Evolutionary conservation across 2,329 filamentous ascomycete genomes (phyloP), one percentile per base, ranked within the genome.

Genomic region (Cercospora janseana): DNA sequence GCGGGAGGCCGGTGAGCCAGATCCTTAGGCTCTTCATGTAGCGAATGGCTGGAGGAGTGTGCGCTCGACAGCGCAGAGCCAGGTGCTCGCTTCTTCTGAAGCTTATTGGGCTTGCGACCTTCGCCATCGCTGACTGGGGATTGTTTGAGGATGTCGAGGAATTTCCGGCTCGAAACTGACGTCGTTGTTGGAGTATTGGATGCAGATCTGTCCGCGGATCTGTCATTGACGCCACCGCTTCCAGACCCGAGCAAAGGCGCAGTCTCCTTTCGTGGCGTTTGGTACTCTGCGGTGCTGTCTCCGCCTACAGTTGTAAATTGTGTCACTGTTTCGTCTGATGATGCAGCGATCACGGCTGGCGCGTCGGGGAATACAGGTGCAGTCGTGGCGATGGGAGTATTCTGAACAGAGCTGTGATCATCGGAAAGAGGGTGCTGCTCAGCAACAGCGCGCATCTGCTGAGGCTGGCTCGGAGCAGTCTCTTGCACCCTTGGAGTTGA

Each of bases 81-180:
- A 0, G 87, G 85, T 48, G 87, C 75, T n/a, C 84, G 79, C 70
- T 88, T 95, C 75, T 97, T 97, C 69, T 86, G 87, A 44, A 98
- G 74, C 70, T 96, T 95, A 64, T 95, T 96, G 0, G 90, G 88
- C 65, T 85, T 86, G 37, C 87, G 81, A 5, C 64, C 65, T 9
- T 74, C 69, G 6, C 64, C 65, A n/a, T 74, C 69, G 20, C 73
- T 76, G 10, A 78, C 77, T 1, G 85, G 82, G 2, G 86, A 85
- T 57, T 85, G 79, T 62, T 86, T 79, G 63, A 94, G 86, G 28
- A 94, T 72, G 61, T 75, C 81, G 44, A 86, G 77, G 48, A 94
- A 66, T 31, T 56, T 61, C 9, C 65, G 62, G 16, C 62, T 52
- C 10, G 64, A 60, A 10, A 47, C 35, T 35, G 20, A 16, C 8